These are phyloP conservation scores for Solanum ossicruentum DNA, from an alignment of 257 asterid genomes.

Conservation along the genomic window DNA sequence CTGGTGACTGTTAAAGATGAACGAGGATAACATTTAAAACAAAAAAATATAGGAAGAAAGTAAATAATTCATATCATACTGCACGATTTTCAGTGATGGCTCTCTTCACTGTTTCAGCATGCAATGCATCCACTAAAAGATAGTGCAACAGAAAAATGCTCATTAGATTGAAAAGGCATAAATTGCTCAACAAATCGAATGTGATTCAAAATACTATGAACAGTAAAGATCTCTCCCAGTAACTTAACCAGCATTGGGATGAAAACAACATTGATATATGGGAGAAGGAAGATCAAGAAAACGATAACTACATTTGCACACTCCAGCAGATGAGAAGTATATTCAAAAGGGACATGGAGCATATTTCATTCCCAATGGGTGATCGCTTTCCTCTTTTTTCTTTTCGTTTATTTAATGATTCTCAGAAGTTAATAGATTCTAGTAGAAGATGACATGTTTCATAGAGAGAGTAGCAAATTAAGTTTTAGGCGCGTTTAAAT, in stretches of 20 bases:
- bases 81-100: slow-evolving; percentile 37
- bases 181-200: not conserved
- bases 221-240: not conserved
- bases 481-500: not conserved
- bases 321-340: not conserved
- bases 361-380: not conserved
- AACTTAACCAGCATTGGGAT: not conserved
- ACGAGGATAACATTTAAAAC: not conserved
- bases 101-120: slow-evolving; percentile 40
- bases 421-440: not conserved
- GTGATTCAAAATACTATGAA: not conserved
- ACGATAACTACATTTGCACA: not conserved
- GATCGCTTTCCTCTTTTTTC: not conserved
- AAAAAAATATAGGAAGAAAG: not conserved
- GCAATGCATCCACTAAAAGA: slow-evolving; percentile 30
- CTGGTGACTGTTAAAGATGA: not conserved
- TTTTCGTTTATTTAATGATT: not conserved
- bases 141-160: not conserved
- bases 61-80: slow-evolving; percentile 16
- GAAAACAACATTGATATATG: not conserved
- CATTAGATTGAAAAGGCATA: not conserved
- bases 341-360: not conserved
- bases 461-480: not conserved
- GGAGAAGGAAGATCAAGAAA: not conserved
- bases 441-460: not conserved